Evolutionary conservation across 2,329 filamentous ascomycete species (phyloP).

Genomic region (Cercospora sesami): DNA sequence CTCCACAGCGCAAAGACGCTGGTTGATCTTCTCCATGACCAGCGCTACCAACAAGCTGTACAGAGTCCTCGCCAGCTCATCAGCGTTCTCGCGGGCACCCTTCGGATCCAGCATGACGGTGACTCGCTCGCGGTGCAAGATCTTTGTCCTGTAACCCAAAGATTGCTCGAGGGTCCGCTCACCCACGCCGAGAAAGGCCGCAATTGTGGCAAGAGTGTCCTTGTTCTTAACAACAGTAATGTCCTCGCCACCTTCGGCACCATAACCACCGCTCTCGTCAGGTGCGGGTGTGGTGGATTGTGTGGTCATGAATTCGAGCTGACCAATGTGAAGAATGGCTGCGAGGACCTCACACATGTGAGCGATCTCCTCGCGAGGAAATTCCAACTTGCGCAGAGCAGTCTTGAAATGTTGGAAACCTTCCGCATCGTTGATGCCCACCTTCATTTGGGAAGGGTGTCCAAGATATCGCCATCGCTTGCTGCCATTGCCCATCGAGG

Average conservation of each 20-base stretch:
- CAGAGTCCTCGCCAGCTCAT: constrained; percentile 87
- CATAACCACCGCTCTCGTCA: constrained; percentile 94
- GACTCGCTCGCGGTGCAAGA: constrained; percentile 92
- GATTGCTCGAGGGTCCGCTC: constrained; percentile 80
- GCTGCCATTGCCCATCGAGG: constrained; percentile 57
- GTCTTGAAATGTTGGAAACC: constrained; percentile 98
- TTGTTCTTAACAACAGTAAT: constrained; percentile 91
- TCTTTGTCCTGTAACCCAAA: constrained; percentile 94
- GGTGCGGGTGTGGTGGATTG: constrained; percentile 74
- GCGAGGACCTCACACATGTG: constrained; percentile 95
- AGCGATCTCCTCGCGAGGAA: constrained; percentile 87
- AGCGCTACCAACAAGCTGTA: constrained; percentile 94
- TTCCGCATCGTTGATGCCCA: constrained; percentile 92
- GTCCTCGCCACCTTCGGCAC: constrained; percentile 85
- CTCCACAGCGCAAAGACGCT: constrained; percentile 81
- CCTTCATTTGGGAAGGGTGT: constrained; percentile 93
- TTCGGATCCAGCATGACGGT: constrained; percentile 95
- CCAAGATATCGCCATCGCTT: constrained; percentile 96
- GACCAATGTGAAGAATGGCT: constrained; percentile 92
- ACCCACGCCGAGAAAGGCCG: constrained; percentile 89
- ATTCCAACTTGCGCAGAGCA: constrained; percentile 88
- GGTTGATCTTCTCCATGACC: constrained; percentile 89
- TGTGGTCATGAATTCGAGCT: constrained; percentile 86
- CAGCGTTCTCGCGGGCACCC: constrained; percentile 86
- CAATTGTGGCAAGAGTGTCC: constrained; percentile 79